phyloP scores from a whole-genome alignment of 176 grass and related monocot species.

The Cenchrus purpureus region DNA sequence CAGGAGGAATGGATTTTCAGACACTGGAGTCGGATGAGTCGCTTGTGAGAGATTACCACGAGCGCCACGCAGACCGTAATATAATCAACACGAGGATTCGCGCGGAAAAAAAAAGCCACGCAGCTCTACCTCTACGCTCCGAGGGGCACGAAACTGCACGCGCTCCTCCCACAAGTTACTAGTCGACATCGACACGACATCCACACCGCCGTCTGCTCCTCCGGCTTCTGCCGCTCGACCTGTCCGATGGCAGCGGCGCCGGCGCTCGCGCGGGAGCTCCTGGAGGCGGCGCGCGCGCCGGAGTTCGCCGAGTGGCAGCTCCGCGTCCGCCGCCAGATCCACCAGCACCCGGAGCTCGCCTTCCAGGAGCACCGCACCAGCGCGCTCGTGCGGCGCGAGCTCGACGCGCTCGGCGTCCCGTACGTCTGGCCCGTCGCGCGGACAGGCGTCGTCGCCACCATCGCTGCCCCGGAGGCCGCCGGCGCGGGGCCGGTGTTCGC shows the following conservation, averaged over 20 bases:
- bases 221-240: background rate
- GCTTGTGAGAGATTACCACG: too few relatives aligned
- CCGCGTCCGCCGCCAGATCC: constrained; percentile 54
- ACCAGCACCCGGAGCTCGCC: constrained; percentile 82
- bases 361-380: constrained; percentile 82
- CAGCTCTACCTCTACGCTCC: too few relatives aligned
- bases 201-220: background rate
- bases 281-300: constrained; percentile 54
- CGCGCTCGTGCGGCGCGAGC: constrained; percentile 66
- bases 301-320: constrained; percentile 67
- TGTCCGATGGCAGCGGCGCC: background rate
- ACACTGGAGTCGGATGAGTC: too few relatives aligned
- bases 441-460: constrained; percentile 66
- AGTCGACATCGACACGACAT: too few relatives aligned
- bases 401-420: constrained; percentile 60
- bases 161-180: too few relatives aligned
- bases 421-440: constrained; percentile 73
- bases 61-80: too few relatives aligned
- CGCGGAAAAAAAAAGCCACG: too few relatives aligned
- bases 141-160: too few relatives aligned
- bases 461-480: constrained; percentile 20
- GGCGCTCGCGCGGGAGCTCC: constrained; percentile 36
- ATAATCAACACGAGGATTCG: too few relatives aligned
- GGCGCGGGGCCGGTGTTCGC: constrained; percentile 59
- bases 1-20: too few relatives aligned